Conservation (phyloP, 1,139 yeast species). For the Saccharomycopsis crataegensis region DNA sequence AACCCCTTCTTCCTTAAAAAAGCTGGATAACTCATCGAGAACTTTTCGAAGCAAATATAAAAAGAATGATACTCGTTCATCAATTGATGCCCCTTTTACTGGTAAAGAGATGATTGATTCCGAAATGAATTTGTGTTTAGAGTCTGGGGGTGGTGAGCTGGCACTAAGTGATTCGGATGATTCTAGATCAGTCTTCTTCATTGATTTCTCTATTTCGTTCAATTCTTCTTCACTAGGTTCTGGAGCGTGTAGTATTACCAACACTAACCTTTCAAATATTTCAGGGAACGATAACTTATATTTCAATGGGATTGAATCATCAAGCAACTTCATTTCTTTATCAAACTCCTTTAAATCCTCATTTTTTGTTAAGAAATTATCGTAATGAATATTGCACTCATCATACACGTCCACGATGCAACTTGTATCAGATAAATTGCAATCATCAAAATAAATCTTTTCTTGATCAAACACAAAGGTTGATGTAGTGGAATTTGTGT, state of each 20-base stretch:
- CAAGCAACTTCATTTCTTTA: conserved; percentile 1
- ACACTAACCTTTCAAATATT: conserved; percentile 66
- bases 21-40: conserved; percentile 71
- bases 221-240: conserved; percentile 31
- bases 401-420: conserved; percentile 15
- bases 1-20: conserved; percentile 76
- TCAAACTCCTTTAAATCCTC: conserved; percentile 7
- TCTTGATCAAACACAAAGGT: conserved; percentile 1
- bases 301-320: conserved; percentile 37
- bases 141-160: neutral
- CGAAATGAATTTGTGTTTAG: neutral
- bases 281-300: conserved; percentile 33
- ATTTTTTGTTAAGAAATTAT: conserved; percentile 12
- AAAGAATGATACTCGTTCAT: conserved; percentile 67
- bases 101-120: conserved; percentile 33
- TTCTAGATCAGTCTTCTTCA: neutral
- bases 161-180: neutral
- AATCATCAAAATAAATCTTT: conserved; percentile 13
- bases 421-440: conserved; percentile 9
- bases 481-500: conserved; percentile 4
- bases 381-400: conserved; percentile 13
- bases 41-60: conserved; percentile 54
- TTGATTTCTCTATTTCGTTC: conserved; percentile 11
- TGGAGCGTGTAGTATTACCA: conserved; percentile 71
- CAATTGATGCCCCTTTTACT: conserved; percentile 58